phyloP scores from a whole-genome alignment of 2,329 filamentous ascomycete species.

The Chaetomium sp. region DNA sequence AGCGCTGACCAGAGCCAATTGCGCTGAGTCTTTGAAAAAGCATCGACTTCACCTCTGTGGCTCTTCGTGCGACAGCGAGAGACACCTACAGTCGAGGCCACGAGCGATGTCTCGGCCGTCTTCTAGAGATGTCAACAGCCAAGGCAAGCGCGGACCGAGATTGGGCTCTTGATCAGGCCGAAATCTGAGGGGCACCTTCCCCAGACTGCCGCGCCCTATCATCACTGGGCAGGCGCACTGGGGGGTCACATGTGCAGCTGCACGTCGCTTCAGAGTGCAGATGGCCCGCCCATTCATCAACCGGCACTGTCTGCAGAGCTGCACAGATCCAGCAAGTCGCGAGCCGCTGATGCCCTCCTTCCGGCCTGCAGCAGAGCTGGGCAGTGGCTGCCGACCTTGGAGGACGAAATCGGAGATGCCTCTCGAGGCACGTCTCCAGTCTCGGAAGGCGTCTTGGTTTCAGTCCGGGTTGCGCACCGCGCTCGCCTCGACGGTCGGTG shows the following conservation, averaged over 20 bases:
- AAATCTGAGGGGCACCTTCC: slow-evolving; percentile 27
- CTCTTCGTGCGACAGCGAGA: slow-evolving; percentile 21
- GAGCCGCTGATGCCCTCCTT: slow-evolving; percentile 30
- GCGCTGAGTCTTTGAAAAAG: slow-evolving; percentile 30
- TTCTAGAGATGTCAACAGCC: neutral
- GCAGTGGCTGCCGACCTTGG: slow-evolving; percentile 17
- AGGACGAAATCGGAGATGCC: slow-evolving; percentile 17
- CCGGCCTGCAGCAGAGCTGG: slow-evolving; percentile 18
- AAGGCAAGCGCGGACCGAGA: slow-evolving; percentile 10
- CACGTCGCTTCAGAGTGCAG: slow-evolving; percentile 33
- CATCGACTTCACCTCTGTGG: slow-evolving; percentile 24
- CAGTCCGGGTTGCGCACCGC: neutral
- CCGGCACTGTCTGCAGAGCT: slow-evolving; percentile 23
- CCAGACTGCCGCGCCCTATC: slow-evolving; percentile 34
- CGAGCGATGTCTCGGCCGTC: neutral
- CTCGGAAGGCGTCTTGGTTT: slow-evolving; percentile 19
- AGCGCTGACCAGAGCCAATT: slow-evolving; percentile 31
- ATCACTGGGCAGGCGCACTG: slow-evolving; percentile 28
- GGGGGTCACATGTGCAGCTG: slow-evolving; percentile 38
- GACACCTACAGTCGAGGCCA: neutral
- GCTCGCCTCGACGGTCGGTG: neutral
- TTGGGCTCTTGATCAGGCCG: slow-evolving; percentile 24
- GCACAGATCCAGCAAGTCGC: slow-evolving; percentile 32
- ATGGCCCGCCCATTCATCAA: slow-evolving; percentile 34
- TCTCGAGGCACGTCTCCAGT: slow-evolving; percentile 21